phyloP scores from a whole-genome alignment of 2,329 filamentous ascomycete genomes.

The Fusarium xyrophilum region DNA sequence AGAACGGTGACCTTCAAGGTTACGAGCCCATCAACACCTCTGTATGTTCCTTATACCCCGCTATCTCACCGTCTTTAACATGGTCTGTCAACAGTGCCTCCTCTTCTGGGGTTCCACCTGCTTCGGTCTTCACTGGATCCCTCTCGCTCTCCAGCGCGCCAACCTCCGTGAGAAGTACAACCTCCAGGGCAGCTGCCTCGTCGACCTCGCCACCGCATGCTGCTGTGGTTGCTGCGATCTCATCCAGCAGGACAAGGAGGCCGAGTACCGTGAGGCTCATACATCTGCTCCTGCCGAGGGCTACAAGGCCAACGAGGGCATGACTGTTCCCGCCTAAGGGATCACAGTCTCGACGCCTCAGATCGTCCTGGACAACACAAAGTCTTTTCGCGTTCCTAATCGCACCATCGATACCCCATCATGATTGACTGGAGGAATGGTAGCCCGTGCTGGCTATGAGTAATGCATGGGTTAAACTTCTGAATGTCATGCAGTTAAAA shows the following conservation, averaged over 20 bases:
- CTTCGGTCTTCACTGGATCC: constrained; percentile 52
- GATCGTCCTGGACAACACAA: neutral
- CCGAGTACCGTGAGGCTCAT: constrained; percentile 46
- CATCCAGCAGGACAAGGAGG: constrained; percentile 58
- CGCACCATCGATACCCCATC: constrained; percentile 31
- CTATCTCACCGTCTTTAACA: neutral
- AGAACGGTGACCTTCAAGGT: constrained; percentile 50
- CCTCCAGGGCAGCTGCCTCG: constrained; percentile 53
- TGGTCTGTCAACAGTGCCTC: constrained; percentile 46
- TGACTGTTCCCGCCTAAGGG: constrained; percentile 25
- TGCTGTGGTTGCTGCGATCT: constrained; percentile 56
- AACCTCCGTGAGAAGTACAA: constrained; percentile 55
- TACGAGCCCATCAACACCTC: constrained; percentile 57
- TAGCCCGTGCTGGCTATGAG: neutral
- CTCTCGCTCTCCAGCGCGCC: constrained; percentile 54
- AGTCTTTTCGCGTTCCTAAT: constrained; percentile 8
- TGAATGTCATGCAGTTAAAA: neutral
- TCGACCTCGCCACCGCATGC: constrained; percentile 52
- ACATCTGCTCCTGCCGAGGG: constrained; percentile 13
- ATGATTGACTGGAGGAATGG: neutral
- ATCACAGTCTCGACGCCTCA: neutral
- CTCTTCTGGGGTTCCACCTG: constrained; percentile 52
- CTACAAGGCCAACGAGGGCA: constrained; percentile 37
- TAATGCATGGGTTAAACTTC: neutral
- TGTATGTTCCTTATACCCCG: constrained; percentile 34